Evolutionary conservation across 1,284 basidiomycete genomes (phyloP), one percentile per base, ranked within the genome.

Genomic region (Tremellales sp.): DNA sequence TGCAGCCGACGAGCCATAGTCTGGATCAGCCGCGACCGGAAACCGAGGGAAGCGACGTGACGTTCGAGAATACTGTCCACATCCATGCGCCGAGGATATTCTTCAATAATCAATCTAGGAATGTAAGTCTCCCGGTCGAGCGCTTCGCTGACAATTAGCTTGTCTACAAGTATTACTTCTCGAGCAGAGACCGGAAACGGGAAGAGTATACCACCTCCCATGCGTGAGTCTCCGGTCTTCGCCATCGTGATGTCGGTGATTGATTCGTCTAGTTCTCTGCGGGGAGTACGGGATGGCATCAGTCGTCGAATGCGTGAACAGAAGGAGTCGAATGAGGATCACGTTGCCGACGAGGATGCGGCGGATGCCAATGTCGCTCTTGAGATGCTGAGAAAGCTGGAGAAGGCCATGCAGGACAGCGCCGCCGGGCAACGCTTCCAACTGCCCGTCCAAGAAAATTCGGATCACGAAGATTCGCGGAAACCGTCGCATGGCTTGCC

Each of bases 121-220:
- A 88, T 70, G 84, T 86, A 57, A 59, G 81, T 73, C 39, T 47
- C 21, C 10, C 6, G 14, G 19, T 13, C 16, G 10, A 12, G 21
- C 16, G n/a, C 13, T 32, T 37, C 9, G 34, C 44, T 49, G 38
- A 46, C 28, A 5, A 40, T n/a, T 50, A 92, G 81, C 81, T 94
- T 50, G 76, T 94, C 65, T 81, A 88, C 73, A 86, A 88, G 67
- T 97, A 97, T 72, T 92, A 91, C 67, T 86, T 87, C 66, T 87
- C 86, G 61, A 87, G 85, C 38, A 78, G 82, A 38, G 79, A 83
- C 41, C 80, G 85, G 56, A 70, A 72, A 45, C 86, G 87, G 4
- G 82, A 88, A 47, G 85, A 91, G 63, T 97, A 93, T 66, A 87
- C 89, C 61, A 81, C 91, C 76, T 87, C 89, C 4, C 83, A 86